These are phyloP conservation scores for Termitomyces titanicus DNA, from an alignment of 768 basidiomycete species.

Conservation along the genomic window DNA sequence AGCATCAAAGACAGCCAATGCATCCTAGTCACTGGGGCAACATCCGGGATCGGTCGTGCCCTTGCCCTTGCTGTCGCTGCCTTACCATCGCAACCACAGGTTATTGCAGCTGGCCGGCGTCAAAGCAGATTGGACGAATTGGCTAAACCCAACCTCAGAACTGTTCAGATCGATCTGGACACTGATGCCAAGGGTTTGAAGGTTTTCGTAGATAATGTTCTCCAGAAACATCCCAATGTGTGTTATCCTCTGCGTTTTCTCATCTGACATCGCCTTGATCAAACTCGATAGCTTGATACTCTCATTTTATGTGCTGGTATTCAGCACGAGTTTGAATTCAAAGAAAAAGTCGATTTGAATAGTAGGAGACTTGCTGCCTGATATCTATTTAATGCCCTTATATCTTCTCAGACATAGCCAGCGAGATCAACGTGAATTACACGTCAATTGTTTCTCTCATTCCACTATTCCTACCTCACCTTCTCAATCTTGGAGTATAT, in stretches of 20 bases:
- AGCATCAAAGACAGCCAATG: conserved; percentile 24
- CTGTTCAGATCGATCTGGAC: conserved; percentile 41
- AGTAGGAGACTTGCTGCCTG: conserved; percentile 23
- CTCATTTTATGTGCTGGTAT: conserved; percentile 52
- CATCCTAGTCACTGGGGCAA: conserved; percentile 27
- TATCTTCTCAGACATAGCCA: conserved; percentile 30
- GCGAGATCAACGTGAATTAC: conserved; percentile 55
- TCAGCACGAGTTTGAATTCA: conserved; percentile 47
- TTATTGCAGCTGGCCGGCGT: conserved; percentile 50
- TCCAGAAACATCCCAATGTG: conserved; percentile 48
- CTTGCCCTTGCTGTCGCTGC: conserved; percentile 47
- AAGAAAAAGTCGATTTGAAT: conserved; percentile 36
- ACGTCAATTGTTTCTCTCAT: conserved; percentile 45
- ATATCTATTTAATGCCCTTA: not conserved
- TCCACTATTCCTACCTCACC: conserved; percentile 49
- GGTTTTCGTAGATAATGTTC: conserved; percentile 34
- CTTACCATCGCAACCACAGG: conserved; percentile 44
- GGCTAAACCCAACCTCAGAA: conserved; percentile 34
- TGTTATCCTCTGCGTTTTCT: conserved; percentile 9
- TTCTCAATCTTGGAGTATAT: conserved; percentile 49
- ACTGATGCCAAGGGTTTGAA: conserved; percentile 34
- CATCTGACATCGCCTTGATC: not conserved
- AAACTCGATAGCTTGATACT: conserved; percentile 44
- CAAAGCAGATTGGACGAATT: conserved; percentile 52
- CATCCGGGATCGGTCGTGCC: conserved; percentile 54